A percentile compares a stretch with the other conserved stretches of the same genome.
phyloP scores from a whole-genome alignment of 164 flowering plant genomes.

The Pachysandra terminalis region DNA sequence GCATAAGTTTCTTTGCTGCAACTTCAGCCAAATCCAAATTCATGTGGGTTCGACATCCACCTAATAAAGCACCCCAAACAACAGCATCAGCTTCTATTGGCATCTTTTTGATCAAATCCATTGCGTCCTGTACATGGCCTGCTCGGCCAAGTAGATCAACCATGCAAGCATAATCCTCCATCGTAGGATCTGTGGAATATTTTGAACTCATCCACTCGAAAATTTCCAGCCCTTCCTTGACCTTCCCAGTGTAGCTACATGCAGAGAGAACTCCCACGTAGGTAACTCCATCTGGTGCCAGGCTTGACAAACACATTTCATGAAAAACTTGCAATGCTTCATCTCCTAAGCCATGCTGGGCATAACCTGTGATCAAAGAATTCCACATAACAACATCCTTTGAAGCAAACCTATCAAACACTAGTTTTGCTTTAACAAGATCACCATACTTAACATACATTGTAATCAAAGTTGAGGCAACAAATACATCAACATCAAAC shows the following conservation, averaged over 20 bases:
- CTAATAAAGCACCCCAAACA: slow-evolving; percentile 80
- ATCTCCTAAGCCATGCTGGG: slow-evolving; percentile 72
- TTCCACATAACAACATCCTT: slow-evolving; percentile 91
- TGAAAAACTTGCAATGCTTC: slow-evolving; percentile 55
- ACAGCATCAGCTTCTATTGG: slow-evolving; percentile 72
- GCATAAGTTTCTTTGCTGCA: slow-evolving; percentile 65
- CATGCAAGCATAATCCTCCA: slow-evolving; percentile 76
- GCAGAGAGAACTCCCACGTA: slow-evolving; percentile 77
- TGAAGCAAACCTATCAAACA: slow-evolving; percentile 46
- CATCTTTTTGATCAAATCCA: slow-evolving; percentile 54
- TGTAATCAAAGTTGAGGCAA: slow-evolving; percentile 60
- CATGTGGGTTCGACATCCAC: slow-evolving; percentile 65
- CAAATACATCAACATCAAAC: slow-evolving; percentile 52
- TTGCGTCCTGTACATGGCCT: slow-evolving; percentile 57
- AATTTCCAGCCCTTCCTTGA: slow-evolving; percentile 54
- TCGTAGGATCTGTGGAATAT: slow-evolving; percentile 45
- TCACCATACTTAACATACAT: slow-evolving; percentile 78
- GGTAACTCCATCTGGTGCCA: slow-evolving; percentile 60
- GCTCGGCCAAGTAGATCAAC: slow-evolving; percentile 85
- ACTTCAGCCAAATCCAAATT: slow-evolving; percentile 69
- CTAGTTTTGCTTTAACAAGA: slow-evolving; percentile 45
- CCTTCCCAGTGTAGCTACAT: slow-evolving; percentile 72
- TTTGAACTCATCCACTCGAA: slow-evolving; percentile 58
- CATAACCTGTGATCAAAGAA: slow-evolving; percentile 72
- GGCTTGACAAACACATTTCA: slow-evolving; percentile 46